Percentiles rank a stretch among this genome's conserved stretches.
Conservation (phyloP, 2,329 filamentous ascomycete species). For the Hawksworthiomyces lignivorus region DNA sequence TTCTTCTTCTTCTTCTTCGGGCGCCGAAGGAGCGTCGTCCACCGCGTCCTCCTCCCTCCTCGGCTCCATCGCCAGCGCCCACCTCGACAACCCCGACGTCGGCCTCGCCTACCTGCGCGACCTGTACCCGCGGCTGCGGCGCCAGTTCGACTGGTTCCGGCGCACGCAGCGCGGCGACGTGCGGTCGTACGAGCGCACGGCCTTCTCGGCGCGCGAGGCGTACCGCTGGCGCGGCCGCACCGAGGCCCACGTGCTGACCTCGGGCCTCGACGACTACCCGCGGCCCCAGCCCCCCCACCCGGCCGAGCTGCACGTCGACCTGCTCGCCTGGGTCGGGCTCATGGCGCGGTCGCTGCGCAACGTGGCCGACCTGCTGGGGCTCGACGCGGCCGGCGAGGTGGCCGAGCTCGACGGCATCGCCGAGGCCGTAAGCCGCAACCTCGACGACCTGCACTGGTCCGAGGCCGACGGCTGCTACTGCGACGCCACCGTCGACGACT, state of each 20-base stretch:
- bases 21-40: conserved; percentile 36
- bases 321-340: conserved; percentile 96
- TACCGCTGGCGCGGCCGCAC: conserved; percentile 94
- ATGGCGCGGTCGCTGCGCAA: conserved; percentile 82
- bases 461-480: conserved; percentile 76
- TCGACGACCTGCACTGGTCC: conserved; percentile 91
- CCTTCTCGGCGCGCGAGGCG: conserved; percentile 81
- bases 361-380: conserved; percentile 67
- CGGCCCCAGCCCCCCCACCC: conserved; percentile 89
- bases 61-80: conserved; percentile 46
- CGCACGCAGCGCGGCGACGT: conserved; percentile 86
- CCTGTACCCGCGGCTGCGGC: conserved; percentile 79
- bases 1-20: no score
- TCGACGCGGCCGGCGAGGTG: conserved; percentile 58
- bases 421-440: conserved; percentile 72
- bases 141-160: conserved; percentile 92
- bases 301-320: conserved; percentile 88
- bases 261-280: conserved; percentile 93
- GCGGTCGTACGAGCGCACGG: conserved; percentile 82
- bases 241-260: conserved; percentile 79
- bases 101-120: conserved; percentile 64
- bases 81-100: conserved; percentile 59
- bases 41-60: conserved; percentile 25
- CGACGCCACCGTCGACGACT: conserved; percentile 91
- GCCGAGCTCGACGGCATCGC: conserved; percentile 64